A percentile compares a stretch with the other conserved stretches of the same genome.
Conservation (phyloP, 2,329 filamentous ascomycete genomes). For the Clarireedia hainanense region DNA sequence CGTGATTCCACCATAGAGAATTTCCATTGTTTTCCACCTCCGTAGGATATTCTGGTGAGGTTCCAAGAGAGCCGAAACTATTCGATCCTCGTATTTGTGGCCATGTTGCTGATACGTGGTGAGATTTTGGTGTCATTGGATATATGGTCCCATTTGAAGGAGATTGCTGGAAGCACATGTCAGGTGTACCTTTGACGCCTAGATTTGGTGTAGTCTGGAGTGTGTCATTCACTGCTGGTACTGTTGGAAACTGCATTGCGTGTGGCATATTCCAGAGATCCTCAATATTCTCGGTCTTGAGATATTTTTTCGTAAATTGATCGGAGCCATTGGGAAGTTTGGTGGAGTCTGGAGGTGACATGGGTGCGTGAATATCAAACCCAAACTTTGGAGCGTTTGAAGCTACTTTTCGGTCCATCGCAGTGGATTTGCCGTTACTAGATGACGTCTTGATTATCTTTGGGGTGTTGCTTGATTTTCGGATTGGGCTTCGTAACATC, state of each 20-base stretch:
- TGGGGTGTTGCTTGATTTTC: slow-evolving; percentile 29
- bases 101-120: slow-evolving; percentile 19
- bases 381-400: slow-evolving; percentile 34
- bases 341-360: slow-evolving; percentile 38
- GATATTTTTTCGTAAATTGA: slow-evolving; percentile 8
- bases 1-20: slow-evolving; percentile 27
- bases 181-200: slow-evolving; percentile 17
- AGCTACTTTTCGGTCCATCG: slow-evolving; percentile 42
- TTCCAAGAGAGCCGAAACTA: slow-evolving; percentile 12
- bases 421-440: slow-evolving; percentile 30
- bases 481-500: slow-evolving; percentile 32
- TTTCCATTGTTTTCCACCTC: slow-evolving; percentile 13
- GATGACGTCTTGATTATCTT: slow-evolving; percentile 27
- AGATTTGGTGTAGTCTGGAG: slow-evolving; percentile 22
- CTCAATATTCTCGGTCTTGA: slow-evolving; percentile 28
- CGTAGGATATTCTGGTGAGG: slow-evolving; percentile 6
- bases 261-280: slow-evolving; percentile 23
- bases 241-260: slow-evolving; percentile 23
- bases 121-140: slow-evolving; percentile 22
- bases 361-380: slow-evolving; percentile 37
- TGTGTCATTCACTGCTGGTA: slow-evolving; percentile 15
- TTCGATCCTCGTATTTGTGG: slow-evolving; percentile 15
- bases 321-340: slow-evolving; percentile 26
- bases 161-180: slow-evolving; percentile 15
- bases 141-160: slow-evolving; percentile 13